These are phyloP conservation scores for Saccharomycopsis hybrid DNA, from an alignment of 1,139 yeast species.

Conservation along the genomic window DNA sequence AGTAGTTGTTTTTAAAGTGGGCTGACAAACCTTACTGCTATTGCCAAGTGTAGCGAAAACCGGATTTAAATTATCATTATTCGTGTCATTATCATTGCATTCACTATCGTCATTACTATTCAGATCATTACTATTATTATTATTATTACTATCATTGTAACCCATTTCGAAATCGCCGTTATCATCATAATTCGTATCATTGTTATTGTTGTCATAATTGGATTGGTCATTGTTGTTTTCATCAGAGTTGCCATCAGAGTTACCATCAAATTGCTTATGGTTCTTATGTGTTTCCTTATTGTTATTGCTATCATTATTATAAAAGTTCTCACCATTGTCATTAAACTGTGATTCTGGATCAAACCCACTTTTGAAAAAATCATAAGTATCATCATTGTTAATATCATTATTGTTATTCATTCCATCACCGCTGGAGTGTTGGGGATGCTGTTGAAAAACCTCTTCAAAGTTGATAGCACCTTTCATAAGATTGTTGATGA, in stretches of 20 bases:
- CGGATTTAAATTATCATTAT: background rate
- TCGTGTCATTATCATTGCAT: background rate
- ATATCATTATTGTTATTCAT: background rate
- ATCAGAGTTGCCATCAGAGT: background rate
- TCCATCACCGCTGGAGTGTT: background rate
- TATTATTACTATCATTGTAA: background rate
- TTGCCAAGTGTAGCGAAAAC: no score
- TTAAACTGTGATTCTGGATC: background rate
- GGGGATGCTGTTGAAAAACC: background rate
- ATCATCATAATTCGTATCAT: constrained; percentile 8
- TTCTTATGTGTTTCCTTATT: background rate
- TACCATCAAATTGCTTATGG: background rate
- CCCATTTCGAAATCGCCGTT: background rate
- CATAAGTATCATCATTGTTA: constrained; percentile 1
- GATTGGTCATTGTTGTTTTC: background rate
- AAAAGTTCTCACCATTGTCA: background rate
- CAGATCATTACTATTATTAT: constrained; percentile 6
- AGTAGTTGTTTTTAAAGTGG: no score
- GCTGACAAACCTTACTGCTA: no score
- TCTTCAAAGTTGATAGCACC: constrained; percentile 12
- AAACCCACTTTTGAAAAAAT: background rate
- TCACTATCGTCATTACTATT: constrained; percentile 9
- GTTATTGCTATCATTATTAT: background rate
- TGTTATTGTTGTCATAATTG: constrained; percentile 5
- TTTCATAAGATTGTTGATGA: constrained; percentile 5